Conservation (phyloP, 768 basidiomycete species). For the Hypsizygus marmoreus region DNA sequence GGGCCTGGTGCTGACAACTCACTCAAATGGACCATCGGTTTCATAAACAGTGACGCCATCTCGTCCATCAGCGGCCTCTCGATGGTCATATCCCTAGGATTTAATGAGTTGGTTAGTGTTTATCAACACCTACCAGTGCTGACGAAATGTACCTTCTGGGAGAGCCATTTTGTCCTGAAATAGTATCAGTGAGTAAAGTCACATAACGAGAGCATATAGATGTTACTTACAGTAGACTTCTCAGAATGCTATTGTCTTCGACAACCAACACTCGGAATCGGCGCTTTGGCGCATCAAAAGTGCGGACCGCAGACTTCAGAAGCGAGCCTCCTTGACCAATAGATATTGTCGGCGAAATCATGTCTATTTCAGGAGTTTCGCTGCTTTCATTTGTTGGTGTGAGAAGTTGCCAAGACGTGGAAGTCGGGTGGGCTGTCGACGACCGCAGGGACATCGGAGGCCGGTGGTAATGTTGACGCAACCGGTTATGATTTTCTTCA, state of each 20-base stretch:
- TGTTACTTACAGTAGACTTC: constrained; percentile 73
- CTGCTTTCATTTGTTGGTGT: constrained; percentile 24
- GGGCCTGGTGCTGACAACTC: constrained; percentile 29
- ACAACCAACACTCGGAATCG: constrained; percentile 76
- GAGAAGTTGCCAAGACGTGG: constrained; percentile 33
- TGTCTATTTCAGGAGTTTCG: constrained; percentile 25
- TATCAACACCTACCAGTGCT: neutral
- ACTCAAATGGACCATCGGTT: constrained; percentile 84
- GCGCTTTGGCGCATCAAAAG: constrained; percentile 44
- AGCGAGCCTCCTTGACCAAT: constrained; percentile 66
- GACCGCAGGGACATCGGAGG: constrained; percentile 59
- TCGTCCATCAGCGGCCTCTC: constrained; percentile 82
- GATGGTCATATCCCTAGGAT: constrained; percentile 66
- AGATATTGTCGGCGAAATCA: constrained; percentile 45
- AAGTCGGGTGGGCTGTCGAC: constrained; percentile 47
- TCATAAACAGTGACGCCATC: constrained; percentile 80
- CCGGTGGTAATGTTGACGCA: constrained; percentile 26
- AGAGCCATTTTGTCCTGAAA: constrained; percentile 62
- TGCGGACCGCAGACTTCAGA: constrained; percentile 64
- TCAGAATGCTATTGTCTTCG: constrained; percentile 88
- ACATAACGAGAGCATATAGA: constrained; percentile 11
- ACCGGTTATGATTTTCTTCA: constrained; percentile 39
- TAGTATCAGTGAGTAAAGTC: neutral
- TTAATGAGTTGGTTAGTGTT: constrained; percentile 26
- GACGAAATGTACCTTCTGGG: constrained; percentile 46